A percentile compares a stretch with the other conserved stretches of the same genome.
These are phyloP conservation scores for Simplicillium sp. DNA, from an alignment of 2,329 filamentous ascomycete species.

Conservation along the genomic window DNA sequence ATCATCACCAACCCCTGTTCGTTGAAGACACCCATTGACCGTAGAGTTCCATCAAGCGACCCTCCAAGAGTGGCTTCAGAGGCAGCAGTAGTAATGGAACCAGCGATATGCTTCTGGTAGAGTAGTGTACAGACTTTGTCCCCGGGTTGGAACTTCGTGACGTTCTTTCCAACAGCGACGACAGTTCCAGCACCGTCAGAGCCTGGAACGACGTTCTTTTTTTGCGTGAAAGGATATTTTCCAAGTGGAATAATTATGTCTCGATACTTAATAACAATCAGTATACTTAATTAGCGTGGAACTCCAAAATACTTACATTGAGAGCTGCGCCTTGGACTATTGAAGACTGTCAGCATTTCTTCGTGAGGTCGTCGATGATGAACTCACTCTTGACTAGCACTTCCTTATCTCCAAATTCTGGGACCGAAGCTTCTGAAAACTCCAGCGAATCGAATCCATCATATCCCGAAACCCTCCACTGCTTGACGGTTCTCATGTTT, in stretches of 20 bases:
- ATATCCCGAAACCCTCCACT: conserved; percentile 5
- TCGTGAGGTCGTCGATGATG: neutral
- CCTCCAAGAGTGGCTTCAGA: conserved; percentile 13
- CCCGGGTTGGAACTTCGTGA: conserved; percentile 37
- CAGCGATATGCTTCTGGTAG: conserved; percentile 12
- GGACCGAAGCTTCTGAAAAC: conserved; percentile 1
- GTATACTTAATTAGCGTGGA: too few species aligned
- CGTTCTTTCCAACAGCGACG: conserved; percentile 33
- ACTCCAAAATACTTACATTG: too few species aligned
- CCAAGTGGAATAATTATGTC: conserved; percentile 10
- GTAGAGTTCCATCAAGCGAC: conserved; percentile 19
- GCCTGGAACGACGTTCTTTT: conserved; percentile 15
- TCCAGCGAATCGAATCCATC: conserved; percentile 3
- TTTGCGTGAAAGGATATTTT: conserved; percentile 14
- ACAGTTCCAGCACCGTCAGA: conserved; percentile 45
- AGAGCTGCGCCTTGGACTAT: neutral
- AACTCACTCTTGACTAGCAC: conserved; percentile 7
- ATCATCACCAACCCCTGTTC: conserved; percentile 50
- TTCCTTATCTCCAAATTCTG: conserved; percentile 6
- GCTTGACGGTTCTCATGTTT: neutral
- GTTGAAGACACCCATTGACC: conserved; percentile 17
- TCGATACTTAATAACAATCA: neutral
- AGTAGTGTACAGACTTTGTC: conserved; percentile 35
- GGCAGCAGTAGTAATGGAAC: conserved; percentile 19
- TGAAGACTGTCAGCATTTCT: neutral